These are phyloP conservation scores for Colletotrichum sp. DNA, from an alignment of 2,329 filamentous ascomycete species.

Conservation along the genomic window DNA sequence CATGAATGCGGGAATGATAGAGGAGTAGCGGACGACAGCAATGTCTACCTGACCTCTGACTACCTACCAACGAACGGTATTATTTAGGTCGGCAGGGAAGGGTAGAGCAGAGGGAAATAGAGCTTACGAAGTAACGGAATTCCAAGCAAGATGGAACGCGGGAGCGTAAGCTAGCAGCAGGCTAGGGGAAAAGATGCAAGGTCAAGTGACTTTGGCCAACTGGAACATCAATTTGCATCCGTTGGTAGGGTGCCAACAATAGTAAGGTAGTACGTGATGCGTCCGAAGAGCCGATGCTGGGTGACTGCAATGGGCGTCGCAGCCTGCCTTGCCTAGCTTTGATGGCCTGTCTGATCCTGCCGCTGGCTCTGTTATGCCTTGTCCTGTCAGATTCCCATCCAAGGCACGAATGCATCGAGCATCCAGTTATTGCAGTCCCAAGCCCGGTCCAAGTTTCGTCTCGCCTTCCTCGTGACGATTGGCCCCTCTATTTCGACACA, in stretches of 20 bases:
- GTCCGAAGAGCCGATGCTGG: not conserved
- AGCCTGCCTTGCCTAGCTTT: not conserved
- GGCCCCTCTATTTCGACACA: not conserved
- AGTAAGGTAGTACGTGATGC: not conserved
- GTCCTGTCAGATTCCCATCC: not conserved
- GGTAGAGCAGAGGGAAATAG: not conserved
- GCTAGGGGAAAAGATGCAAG: not conserved
- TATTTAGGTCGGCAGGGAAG: not conserved
- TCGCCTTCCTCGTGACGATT: not conserved
- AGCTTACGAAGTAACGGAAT: not conserved
- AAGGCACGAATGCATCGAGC: not conserved
- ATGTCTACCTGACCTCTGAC: not conserved
- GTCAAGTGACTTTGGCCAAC: not conserved
- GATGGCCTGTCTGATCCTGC: not conserved
- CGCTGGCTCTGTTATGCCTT: not conserved
- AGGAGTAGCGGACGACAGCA: not conserved
- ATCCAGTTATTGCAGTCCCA: not conserved
- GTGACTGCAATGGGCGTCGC: not conserved
- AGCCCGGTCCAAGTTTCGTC: not conserved
- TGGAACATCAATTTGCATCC: not conserved
- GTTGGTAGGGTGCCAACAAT: not conserved
- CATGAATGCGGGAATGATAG: slow-evolving; percentile 2
- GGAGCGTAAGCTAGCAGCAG: not conserved
- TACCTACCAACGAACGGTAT: not conserved
- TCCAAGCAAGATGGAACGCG: slow-evolving; percentile 10